Conservation (phyloP, 75 land plant species). For the Sequoiadendron giganteum region DNA sequence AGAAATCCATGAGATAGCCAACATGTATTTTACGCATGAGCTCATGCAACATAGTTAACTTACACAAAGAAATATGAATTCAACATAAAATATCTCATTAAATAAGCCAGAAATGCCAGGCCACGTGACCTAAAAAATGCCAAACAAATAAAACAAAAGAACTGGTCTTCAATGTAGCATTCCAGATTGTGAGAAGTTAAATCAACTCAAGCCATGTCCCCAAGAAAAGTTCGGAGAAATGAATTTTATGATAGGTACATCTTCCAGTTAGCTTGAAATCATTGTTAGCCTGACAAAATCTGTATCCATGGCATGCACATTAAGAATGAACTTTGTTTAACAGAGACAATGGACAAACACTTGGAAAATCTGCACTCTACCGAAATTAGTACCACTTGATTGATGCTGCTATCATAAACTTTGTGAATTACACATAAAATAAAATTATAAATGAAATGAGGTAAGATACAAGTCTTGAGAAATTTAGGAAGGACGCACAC, state of each 20-base stretch:
- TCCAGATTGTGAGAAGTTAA: background rate
- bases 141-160: background rate
- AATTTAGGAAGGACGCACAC: no score
- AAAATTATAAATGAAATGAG: no score
- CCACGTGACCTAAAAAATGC: background rate
- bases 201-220: background rate
- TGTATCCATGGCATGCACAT: background rate
- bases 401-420: no score
- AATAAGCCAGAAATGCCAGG: background rate
- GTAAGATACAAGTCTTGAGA: no score
- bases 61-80: background rate
- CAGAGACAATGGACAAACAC: background rate
- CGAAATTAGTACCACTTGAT: background rate
- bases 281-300: background rate
- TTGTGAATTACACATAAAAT: no score
- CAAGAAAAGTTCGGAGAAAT: background rate
- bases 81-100: background rate
- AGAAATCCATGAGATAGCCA: background rate
- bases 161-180: background rate
- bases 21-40: background rate
- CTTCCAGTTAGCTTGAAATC: background rate
- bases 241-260: background rate
- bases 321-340: no score
- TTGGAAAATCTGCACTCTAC: background rate
- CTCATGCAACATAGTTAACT: background rate